These are phyloP conservation scores for Pezicula neosporulosa DNA, from an alignment of 2,329 filamentous ascomycete genomes.

Conservation along the genomic window DNA sequence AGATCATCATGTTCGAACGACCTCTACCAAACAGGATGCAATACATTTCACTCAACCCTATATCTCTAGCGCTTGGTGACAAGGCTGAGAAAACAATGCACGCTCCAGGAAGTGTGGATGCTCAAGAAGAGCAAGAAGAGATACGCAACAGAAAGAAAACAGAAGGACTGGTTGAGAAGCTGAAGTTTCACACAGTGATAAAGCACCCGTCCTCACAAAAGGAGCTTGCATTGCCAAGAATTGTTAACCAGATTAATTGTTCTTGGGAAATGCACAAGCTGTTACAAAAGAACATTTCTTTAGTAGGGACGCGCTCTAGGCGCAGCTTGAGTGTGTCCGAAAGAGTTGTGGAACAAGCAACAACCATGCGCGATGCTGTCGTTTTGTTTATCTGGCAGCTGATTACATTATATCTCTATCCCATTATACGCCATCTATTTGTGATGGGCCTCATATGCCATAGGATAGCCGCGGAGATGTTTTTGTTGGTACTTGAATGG, in stretches of 20 bases:
- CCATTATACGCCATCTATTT: conserved; percentile 68
- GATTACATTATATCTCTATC: conserved; percentile 73
- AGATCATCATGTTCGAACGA: conserved; percentile 85
- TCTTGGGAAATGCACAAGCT: conserved; percentile 84
- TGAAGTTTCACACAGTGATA: conserved; percentile 83
- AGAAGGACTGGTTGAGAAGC: conserved; percentile 73
- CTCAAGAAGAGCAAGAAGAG: conserved; percentile 67
- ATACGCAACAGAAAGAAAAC: conserved; percentile 54
- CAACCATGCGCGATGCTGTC: conserved; percentile 75
- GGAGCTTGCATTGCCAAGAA: conserved; percentile 74
- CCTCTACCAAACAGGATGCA: conserved; percentile 89
- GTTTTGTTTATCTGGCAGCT: conserved; percentile 66
- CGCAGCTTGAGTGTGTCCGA: conserved; percentile 90
- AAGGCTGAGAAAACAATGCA: conserved; percentile 45
- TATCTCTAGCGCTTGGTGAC: conserved; percentile 79
- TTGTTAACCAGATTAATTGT: conserved; percentile 95
- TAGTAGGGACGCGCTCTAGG: conserved; percentile 77
- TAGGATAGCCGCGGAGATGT: conserved; percentile 73
- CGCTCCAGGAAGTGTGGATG: conserved; percentile 58
- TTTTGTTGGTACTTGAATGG: conserved; percentile 82
- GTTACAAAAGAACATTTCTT: conserved; percentile 84
- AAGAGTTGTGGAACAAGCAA: conserved; percentile 88
- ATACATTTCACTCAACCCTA: conserved; percentile 88
- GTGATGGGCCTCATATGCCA: conserved; percentile 77
- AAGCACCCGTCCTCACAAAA: conserved; percentile 75